phyloP scores from a whole-genome alignment of 331 rosid genomes.

The Acacia pycnantha region DNA sequence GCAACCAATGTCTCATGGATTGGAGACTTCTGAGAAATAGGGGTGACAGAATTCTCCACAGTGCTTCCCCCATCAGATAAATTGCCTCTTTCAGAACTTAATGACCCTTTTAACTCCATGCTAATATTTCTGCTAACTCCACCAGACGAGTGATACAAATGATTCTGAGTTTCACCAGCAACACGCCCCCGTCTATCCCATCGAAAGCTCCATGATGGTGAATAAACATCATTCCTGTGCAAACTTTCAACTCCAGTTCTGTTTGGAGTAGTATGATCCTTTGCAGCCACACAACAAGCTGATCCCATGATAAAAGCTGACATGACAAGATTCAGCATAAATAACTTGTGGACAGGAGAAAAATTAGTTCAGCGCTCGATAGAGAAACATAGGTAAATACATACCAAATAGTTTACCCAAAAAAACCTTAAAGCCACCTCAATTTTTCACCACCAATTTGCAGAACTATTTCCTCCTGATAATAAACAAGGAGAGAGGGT shows the following conservation, averaged over 20 bases:
- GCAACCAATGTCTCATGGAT: conserved; percentile 48
- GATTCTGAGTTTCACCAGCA: conserved; percentile 59
- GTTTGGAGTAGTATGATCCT: conserved; percentile 37
- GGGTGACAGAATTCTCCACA: conserved; percentile 62
- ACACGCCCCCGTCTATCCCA: conserved; percentile 69
- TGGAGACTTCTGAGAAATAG: conserved; percentile 62
- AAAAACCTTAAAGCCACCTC: conserved; percentile 15
- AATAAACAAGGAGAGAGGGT: conserved; percentile 17
- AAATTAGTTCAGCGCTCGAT: conserved; percentile 10
- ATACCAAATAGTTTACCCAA: not conserved
- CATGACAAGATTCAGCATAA: conserved; percentile 23
- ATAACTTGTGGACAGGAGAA: not conserved
- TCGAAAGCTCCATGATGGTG: conserved; percentile 72
- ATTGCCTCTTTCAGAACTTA: conserved; percentile 71
- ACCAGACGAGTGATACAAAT: conserved; percentile 40
- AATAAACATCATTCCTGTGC: conserved; percentile 51
- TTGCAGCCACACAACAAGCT: conserved; percentile 67
- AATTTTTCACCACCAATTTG: conserved; percentile 22
- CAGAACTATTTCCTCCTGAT: conserved; percentile 40
- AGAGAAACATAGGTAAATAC: not conserved
- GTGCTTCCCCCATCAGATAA: conserved; percentile 63
- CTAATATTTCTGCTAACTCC: conserved; percentile 60
- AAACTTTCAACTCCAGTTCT: conserved; percentile 36
- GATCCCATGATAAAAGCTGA: conserved; percentile 60
- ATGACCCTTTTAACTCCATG: conserved; percentile 75